Percentiles rank a stretch among this genome's conserved stretches.
Conservation (phyloP, 371 early-diverging fungal genomes). For the Capillidium heterosporum region DNA sequence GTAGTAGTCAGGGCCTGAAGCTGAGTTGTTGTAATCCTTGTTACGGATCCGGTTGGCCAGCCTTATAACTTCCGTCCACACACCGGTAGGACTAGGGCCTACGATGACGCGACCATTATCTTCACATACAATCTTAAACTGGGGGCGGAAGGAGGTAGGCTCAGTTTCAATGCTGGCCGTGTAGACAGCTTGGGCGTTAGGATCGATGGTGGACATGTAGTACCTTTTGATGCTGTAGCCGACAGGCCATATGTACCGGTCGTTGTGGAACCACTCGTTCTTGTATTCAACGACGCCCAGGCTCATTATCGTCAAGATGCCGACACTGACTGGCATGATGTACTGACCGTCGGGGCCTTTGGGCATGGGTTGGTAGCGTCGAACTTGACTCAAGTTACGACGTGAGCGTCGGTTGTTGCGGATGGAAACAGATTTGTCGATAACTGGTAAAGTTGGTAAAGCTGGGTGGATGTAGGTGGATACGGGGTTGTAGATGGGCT, state of each 20-base stretch:
- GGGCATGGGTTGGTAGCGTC: constrained; percentile 5
- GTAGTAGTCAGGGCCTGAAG: constrained; percentile 82
- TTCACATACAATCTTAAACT: background rate
- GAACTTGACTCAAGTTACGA: background rate
- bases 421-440: no score
- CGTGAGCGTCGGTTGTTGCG: background rate
- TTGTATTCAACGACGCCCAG: constrained; percentile 64
- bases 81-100: constrained; percentile 72
- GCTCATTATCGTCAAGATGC: constrained; percentile 52
- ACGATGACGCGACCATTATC: background rate
- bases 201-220: constrained; percentile 6
- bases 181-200: constrained; percentile 2
- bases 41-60: constrained; percentile 54
- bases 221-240: constrained; percentile 54
- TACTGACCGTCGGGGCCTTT: constrained; percentile 45
- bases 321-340: constrained; percentile 61
- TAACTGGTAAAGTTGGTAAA: no score
- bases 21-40: constrained; percentile 58
- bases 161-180: background rate
- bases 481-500: no score
- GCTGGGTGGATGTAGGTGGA: no score
- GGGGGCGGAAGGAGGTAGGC: background rate
- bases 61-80: constrained; percentile 73
- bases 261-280: constrained; percentile 69
- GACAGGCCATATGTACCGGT: constrained; percentile 82